Evolutionary conservation across 169 alveolate species (phyloP).

Genomic region (Perkinsus chesapeaki): DNA sequence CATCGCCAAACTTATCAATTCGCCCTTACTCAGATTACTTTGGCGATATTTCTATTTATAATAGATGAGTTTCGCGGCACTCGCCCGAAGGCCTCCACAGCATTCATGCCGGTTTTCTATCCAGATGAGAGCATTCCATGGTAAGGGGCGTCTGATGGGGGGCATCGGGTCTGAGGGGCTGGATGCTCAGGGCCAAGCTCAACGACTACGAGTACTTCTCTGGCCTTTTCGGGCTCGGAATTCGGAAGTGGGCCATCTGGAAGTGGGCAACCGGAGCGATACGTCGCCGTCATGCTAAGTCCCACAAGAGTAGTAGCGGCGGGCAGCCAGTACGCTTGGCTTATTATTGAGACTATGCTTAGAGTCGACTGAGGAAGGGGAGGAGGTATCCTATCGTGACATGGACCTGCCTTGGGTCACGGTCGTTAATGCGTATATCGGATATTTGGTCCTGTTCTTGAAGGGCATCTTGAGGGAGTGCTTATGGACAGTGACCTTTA

Average conservation of each 20-base stretch:
- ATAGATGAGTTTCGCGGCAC: not conserved
- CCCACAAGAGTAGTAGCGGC: not conserved
- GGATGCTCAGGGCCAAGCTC: not conserved
- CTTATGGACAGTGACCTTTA: not conserved
- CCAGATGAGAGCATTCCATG: not conserved
- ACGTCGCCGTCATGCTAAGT: not conserved
- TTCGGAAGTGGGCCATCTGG: not conserved
- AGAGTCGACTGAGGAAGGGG: not conserved
- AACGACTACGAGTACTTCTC: not conserved
- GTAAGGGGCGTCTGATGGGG: not conserved
- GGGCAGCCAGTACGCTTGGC: not conserved
- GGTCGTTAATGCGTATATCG: not conserved
- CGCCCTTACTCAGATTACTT: not conserved
- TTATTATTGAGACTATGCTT: not conserved
- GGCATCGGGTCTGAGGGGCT: not conserved
- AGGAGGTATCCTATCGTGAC: not conserved
- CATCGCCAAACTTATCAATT: not conserved
- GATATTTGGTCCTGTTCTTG: not conserved
- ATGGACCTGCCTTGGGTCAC: not conserved
- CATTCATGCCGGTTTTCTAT: slow-evolving; percentile 1
- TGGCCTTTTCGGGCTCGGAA: not conserved
- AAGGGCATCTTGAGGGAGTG: not conserved
- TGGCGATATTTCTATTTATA: not conserved
- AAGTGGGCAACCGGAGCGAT: not conserved
- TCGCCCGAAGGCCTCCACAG: not conserved